Percentiles rank a stretch among this genome's conserved stretches.
Evolutionary conservation across 2,329 filamentous ascomycete species (phyloP).

Genomic region (Clonostachys chloroleuca): DNA sequence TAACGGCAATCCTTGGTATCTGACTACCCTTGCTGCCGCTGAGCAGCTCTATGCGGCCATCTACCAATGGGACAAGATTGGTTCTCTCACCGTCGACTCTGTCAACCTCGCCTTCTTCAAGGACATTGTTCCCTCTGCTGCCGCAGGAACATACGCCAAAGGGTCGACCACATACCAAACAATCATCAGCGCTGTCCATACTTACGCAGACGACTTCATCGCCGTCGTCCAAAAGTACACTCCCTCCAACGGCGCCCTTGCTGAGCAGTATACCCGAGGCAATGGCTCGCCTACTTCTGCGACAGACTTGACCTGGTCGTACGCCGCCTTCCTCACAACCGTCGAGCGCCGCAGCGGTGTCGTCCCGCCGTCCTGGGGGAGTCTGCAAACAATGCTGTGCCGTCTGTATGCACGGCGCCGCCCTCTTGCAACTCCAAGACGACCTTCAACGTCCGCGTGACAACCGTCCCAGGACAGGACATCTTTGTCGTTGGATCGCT

Average conservation of each 20-base stretch:
- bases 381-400: neutral
- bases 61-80: constrained; percentile 62
- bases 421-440: constrained; percentile 26
- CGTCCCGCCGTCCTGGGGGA: constrained; percentile 52
- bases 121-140: constrained; percentile 53
- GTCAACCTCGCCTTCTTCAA: constrained; percentile 69
- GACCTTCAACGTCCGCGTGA: constrained; percentile 55
- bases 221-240: constrained; percentile 60
- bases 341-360: constrained; percentile 48
- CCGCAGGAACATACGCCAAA: constrained; percentile 57
- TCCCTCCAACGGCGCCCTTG: constrained; percentile 54
- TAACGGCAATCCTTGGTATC: constrained; percentile 78
- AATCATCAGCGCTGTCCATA: constrained; percentile 51
- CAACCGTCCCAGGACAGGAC: constrained; percentile 56
- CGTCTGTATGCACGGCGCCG: constrained; percentile 4
- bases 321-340: constrained; percentile 65
- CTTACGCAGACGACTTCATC: constrained; percentile 59
- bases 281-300: constrained; percentile 56
- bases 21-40: constrained; percentile 71
- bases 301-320: constrained; percentile 68
- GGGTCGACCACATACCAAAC: constrained; percentile 40
- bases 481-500: constrained; percentile 62
- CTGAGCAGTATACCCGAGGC: constrained; percentile 61
- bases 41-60: constrained; percentile 77
- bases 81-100: constrained; percentile 59